Evolutionary conservation across 1,284 basidiomycete genomes (phyloP).

Genomic region (Sporisorium exsertum): DNA sequence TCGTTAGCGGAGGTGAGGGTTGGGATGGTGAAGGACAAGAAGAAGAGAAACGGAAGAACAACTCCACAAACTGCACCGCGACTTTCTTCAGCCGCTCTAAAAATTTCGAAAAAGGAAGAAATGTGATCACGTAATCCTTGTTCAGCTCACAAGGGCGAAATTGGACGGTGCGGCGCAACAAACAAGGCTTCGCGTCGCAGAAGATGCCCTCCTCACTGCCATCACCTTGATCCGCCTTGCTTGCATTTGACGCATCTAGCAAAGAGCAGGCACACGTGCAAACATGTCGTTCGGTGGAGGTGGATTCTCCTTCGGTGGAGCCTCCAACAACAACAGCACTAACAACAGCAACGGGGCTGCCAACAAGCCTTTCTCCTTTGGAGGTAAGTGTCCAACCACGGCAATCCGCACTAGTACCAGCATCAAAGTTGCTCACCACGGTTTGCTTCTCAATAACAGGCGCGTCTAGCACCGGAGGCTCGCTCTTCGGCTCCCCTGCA

Average conservation of each 20-base stretch:
- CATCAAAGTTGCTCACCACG: neutral
- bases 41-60: neutral
- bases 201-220: conserved; percentile 1
- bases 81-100: neutral
- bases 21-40: neutral
- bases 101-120: conserved; percentile 21
- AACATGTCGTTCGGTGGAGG: conserved; percentile 54
- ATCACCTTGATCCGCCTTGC: neutral
- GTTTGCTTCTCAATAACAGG: conserved; percentile 21
- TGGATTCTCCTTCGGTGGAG: conserved; percentile 52
- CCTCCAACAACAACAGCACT: conserved; percentile 32
- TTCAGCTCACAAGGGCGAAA: conserved; percentile 4
- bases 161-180: conserved; percentile 15
- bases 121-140: conserved; percentile 46
- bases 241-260: neutral
- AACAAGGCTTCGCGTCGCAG: conserved; percentile 20
- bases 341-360: conserved; percentile 15
- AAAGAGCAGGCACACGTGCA: neutral
- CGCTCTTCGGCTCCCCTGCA: conserved; percentile 34
- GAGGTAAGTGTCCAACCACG: conserved; percentile 16
- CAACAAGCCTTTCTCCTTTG: conserved; percentile 52
- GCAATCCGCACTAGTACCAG: neutral
- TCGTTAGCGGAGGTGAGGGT: neutral
- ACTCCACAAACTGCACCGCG: conserved; percentile 11
- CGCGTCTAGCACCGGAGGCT: conserved; percentile 29